Conservation (phyloP, 805 yeast species). For the Osmozyma mogii region DNA sequence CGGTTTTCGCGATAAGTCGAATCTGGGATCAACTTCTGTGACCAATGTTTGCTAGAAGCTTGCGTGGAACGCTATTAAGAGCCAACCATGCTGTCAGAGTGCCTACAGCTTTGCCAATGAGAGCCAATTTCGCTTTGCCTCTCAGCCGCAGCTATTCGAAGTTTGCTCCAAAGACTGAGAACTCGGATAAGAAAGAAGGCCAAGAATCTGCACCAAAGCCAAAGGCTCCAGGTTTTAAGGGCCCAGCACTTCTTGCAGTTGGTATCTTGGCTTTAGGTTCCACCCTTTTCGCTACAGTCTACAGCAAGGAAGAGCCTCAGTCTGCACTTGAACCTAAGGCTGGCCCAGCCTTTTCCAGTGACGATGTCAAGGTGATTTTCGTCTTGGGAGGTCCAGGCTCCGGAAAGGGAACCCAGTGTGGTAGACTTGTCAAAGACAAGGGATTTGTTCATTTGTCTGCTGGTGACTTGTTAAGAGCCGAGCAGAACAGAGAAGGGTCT, state of each 20-base stretch:
- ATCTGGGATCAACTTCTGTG: too few relatives aligned
- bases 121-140: too few relatives aligned
- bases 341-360: slow-evolving; percentile 45
- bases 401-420: slow-evolving; percentile 97
- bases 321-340: slow-evolving; percentile 35
- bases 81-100: too few relatives aligned
- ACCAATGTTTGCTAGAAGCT: too few relatives aligned
- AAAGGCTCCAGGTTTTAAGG: too few relatives aligned
- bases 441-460: slow-evolving; percentile 87
- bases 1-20: too few relatives aligned
- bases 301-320: slow-evolving; percentile 36
- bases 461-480: slow-evolving; percentile 93
- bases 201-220: too few relatives aligned
- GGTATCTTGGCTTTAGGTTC: slow-evolving; percentile 46
- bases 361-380: slow-evolving; percentile 72
- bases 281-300: slow-evolving; percentile 34
- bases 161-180: too few relatives aligned
- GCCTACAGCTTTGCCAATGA: too few relatives aligned
- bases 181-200: too few relatives aligned
- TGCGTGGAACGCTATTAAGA: too few relatives aligned
- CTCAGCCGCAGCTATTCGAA: too few relatives aligned
- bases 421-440: slow-evolving; percentile 69
- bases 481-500: slow-evolving; percentile 76
- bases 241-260: slow-evolving; percentile 18
- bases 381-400: slow-evolving; percentile 98